Base-by-base conservation (phyloP, 108 stramenopile species). In the Thalassiosira profunda region DNA sequence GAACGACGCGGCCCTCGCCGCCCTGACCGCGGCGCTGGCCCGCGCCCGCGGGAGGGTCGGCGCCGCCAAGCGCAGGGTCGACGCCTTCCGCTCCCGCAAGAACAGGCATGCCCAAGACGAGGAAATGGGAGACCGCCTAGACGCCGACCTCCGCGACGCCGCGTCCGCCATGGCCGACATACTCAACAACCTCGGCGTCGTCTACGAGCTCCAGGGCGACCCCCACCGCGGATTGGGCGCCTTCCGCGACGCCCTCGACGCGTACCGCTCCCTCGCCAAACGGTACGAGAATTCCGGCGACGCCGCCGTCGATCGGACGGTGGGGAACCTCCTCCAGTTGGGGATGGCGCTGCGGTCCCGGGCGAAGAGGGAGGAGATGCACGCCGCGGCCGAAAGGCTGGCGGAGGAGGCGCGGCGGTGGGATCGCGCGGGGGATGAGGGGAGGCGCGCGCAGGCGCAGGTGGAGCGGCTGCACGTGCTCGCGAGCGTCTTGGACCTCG, bases 131-230 rank as follows among this genome's bases (percentile, higher is more conserved):
- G 57, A 70, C 35, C 55, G 66, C 42, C 48, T 78, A 12, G 37
- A 70, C 10, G 3, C 56, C 3, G 36, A 63, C 20, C 55, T 78
- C 15, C 57, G 54, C 25, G 23, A 34, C n/a, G 48, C 68, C 10
- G 76, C 63, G 33, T 78, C 76, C 8, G 63, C 58, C 23, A 53
- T 70, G 63, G 76, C 76, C 6, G 43, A 78, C 28, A 36, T 78
- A 8, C 49, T 70, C 25, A 78, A 70, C 56, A 78, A 78, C 31
- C 70, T 78, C 33, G 76, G 76, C 28, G 76, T 78, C 7, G 76
- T 78, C 6, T 52, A 70, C 15, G 76, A 78, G 35, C 28, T 70
- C 43, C 65, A 66, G 29, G 62, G 67, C 18, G 56, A 78, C 40
- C 54, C 52, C 46, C 56, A 64, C 14, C 35, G 45, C 23, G 76